Percentiles rank a stretch among this genome's conserved stretches.
Evolutionary conservation across 305 asterid genomes (phyloP).

Genomic region (Solanum chacoense): DNA sequence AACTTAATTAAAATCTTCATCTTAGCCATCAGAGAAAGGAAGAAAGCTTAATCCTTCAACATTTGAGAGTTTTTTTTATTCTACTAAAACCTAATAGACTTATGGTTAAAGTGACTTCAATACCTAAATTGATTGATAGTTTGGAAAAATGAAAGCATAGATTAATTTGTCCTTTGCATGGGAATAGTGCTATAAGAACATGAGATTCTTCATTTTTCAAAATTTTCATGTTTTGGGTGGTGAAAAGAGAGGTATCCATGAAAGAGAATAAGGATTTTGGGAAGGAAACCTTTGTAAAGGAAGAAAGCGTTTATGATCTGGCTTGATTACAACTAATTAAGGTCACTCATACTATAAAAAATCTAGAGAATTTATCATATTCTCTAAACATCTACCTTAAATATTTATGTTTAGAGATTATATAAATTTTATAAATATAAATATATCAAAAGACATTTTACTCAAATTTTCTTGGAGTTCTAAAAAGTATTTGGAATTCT

Average conservation of each 20-base stretch:
- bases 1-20: not conserved
- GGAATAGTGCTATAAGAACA: not conserved
- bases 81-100: not conserved
- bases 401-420: not conserved
- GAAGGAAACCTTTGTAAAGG: not conserved
- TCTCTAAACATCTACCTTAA: not conserved
- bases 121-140: not conserved
- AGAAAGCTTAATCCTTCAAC: not conserved
- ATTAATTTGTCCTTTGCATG: not conserved
- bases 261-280: not conserved
- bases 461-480: not conserved
- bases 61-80: not conserved
- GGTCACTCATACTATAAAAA: not conserved
- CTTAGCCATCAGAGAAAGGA: constrained; percentile 22
- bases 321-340: not conserved
- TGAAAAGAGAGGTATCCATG: not conserved
- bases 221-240: not conserved
- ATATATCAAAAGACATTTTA: not conserved
- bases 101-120: constrained; percentile 7
- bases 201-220: not conserved
- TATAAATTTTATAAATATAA: too few relatives aligned
- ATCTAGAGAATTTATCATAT: not conserved
- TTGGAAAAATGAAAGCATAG: not conserved
- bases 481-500: not conserved
- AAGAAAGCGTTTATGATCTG: not conserved